Percentiles rank a stretch among this genome's conserved stretches.
Evolutionary conservation across 768 basidiomycete species (phyloP).

Genomic region (Gelatoporia subvermispora): DNA sequence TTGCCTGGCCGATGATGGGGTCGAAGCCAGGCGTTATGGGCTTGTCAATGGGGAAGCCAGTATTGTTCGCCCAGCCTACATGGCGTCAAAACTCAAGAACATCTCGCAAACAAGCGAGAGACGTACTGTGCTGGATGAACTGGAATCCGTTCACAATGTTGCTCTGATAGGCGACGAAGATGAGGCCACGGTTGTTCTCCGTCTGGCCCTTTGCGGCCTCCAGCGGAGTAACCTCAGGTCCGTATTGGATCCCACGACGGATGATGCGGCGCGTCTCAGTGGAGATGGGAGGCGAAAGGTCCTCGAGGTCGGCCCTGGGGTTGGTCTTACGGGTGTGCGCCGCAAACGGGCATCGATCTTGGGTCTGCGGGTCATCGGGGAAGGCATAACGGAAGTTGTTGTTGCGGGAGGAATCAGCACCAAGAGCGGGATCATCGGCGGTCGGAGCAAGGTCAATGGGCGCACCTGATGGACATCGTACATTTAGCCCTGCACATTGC

Average conservation of each 20-base stretch:
- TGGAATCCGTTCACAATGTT: slow-evolving; percentile 26
- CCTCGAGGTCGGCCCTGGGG: slow-evolving; percentile 21
- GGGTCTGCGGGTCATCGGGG: slow-evolving; percentile 14
- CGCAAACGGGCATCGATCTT: slow-evolving; percentile 28
- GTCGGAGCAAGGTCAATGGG: slow-evolving; percentile 24
- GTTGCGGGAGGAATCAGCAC: slow-evolving; percentile 22
- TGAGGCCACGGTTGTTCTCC: slow-evolving; percentile 30
- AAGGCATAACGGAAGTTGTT: slow-evolving; percentile 25
- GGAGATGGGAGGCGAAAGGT: not conserved
- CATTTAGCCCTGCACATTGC: too few species aligned
- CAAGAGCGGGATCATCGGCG: slow-evolving; percentile 21
- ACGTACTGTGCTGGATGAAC: slow-evolving; percentile 26
- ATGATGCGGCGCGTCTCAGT: slow-evolving; percentile 32
- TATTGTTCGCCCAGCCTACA: slow-evolving; percentile 25
- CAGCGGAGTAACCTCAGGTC: slow-evolving; percentile 40
- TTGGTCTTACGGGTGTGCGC: slow-evolving; percentile 26
- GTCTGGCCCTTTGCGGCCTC: slow-evolving; percentile 37
- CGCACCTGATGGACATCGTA: slow-evolving; percentile 20
- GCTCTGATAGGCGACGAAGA: slow-evolving; percentile 28
- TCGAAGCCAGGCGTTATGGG: slow-evolving; percentile 36
- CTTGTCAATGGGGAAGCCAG: slow-evolving; percentile 24
- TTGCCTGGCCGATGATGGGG: slow-evolving; percentile 37
- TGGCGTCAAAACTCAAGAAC: not conserved
- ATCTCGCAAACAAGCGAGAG: not conserved
- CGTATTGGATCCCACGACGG: slow-evolving; percentile 47